Conservation (phyloP, 140 eudicot genomes). For the Stevia rebaudiana region DNA sequence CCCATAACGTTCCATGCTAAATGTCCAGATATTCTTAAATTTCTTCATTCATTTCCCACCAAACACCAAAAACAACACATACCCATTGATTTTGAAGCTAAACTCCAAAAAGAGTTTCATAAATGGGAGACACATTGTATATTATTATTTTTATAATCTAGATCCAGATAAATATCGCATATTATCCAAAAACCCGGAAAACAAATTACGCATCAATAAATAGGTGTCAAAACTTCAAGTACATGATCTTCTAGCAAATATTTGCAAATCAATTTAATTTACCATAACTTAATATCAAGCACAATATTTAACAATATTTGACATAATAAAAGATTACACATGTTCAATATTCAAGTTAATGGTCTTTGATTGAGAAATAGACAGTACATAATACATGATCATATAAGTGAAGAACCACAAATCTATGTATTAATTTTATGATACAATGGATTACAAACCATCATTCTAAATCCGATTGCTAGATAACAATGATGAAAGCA, state of each 20-base stretch:
- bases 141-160: background rate
- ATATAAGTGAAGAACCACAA: too few relatives aligned
- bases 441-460: too few relatives aligned
- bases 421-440: too few relatives aligned
- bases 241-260: background rate
- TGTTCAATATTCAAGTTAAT: too few relatives aligned
- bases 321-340: too few relatives aligned
- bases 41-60: conserved; percentile 40
- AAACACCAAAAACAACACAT: conserved; percentile 34
- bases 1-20: conserved; percentile 32
- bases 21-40: conserved; percentile 33
- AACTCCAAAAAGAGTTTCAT: conserved; percentile 24
- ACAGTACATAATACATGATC: too few relatives aligned
- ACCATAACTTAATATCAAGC: too few relatives aligned
- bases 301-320: too few relatives aligned
- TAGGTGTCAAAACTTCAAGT: background rate
- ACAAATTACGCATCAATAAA: background rate
- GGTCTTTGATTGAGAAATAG: too few relatives aligned
- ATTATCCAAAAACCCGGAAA: background rate
- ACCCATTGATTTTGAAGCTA: conserved; percentile 12
- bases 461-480: too few relatives aligned
- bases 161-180: background rate
- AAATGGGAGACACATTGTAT: conserved; percentile 7
- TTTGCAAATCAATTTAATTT: background rate
- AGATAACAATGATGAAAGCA: too few relatives aligned